Evolutionary conservation across 2,329 filamentous ascomycete genomes (phyloP), one percentile per base, ranked within the genome.

Genomic region (Lachnellula suecica): DNA sequence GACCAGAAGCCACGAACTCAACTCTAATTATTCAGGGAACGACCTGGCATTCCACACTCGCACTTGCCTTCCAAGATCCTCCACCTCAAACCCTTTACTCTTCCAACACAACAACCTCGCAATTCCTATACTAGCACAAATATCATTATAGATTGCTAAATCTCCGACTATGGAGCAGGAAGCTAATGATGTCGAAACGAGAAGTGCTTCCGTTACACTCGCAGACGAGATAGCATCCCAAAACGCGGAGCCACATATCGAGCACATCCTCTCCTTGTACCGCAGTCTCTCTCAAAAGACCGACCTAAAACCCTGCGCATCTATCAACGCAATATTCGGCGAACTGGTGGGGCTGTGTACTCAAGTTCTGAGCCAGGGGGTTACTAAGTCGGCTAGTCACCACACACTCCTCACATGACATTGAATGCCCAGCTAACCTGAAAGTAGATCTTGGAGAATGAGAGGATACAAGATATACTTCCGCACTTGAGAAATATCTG

Each of bases 401-500:
- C 34, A 40, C 23, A 27, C 22, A n/a, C 31, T 40, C 20, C 19
- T 23, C 20, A 20, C 10, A 40, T 23, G 13, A 4, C 9, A 40
- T 40, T 27, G 11, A 11, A 19, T 2, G 5, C 10, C 7, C 23
- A 6, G 22, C 22, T 45, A 19, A 45, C 13, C 24, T 44, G 11
- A 17, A 13, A 34, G 6, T 44, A 74, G 70, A 63, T 74, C 8
- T 62, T 75, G 29, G 48, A 50, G 6, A 65, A 72, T 37, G 56
- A 63, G 7, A 58, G 58, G 1, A 57, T 75, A 11, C 44, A 63
- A 6, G 38, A 56, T 0, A 63, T 78, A 5, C 68, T 73, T 11
- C 61, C 69, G 1, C 59, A 67, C 1, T 63, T 80, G 0, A 70
- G 72, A 19, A 42, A 62, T 1, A 63, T 79, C 15, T 79, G 76